Evolutionary conservation across 179 eudicot genomes (phyloP), one percentile per base, ranked within the genome.

Genomic region (Spergularia azorica): DNA sequence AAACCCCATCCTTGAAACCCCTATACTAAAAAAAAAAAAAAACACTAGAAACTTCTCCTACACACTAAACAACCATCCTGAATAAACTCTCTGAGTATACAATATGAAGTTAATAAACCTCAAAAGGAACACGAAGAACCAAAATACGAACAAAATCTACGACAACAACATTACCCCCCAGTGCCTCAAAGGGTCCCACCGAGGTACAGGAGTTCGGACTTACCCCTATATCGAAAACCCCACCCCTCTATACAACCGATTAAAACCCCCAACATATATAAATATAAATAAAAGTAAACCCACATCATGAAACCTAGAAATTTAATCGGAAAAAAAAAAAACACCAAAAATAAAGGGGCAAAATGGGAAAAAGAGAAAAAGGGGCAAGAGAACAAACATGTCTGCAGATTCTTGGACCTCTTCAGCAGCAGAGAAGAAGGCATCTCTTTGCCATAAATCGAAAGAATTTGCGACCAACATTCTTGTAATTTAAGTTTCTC

Each of bases 391-490:
- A 55, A 84, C 86, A 86, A 86, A 94, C 97, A 92, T 87, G 73
- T 94, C 97, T 36, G 97, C 88, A 61, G 98, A 94, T 81, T 87
- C 84, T 82, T 94, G 97, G 70, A 94, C 95, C 85, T 91, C 97
- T 70, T 92, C 97, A 18, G 95, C 98, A 9, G 92, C 98, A 41
- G 90, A 86, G 82, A 94, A 94, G 71, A 94, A 94, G 43, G 89
- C 63, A 68, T 94, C 97, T 65, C 81, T 90, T 84, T 90, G 92
- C 98, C 98, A 94, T 85, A 85, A 86, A 90, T 94, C 98, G 74
- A 94, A 94, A 41, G 80, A 65, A 76, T 79, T 82, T 21, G 85
- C 36, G 9, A 82, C 85, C 85, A 82, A 75, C 85, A 79, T 79
- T 67, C 39, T 77, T 73, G 9, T 26, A 2, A 13, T 50, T 69